Base-by-base conservation (phyloP, 352 stramenopile genomes). In the Pythium folliculosum region DNA sequence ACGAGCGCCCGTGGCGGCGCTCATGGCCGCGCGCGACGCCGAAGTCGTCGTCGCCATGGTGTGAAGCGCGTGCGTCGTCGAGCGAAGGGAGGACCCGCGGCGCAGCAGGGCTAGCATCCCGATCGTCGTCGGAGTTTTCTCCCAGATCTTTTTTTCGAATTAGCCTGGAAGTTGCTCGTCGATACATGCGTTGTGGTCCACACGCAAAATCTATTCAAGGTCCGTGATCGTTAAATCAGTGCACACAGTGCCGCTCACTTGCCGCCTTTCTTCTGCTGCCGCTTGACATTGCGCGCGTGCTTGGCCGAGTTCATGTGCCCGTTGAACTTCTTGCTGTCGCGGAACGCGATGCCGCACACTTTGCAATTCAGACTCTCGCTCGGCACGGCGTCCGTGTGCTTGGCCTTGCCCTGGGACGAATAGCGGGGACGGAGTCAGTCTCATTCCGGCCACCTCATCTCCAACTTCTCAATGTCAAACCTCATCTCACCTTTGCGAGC, bases 221-320 rank as follows among this genome's bases (percentile, higher is more conserved):
- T 47, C 17, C 17, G 40, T 21, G 40, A 47, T 21, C 16, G 16
- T n/a, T 45, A 52, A 23, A 45, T 63, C 40, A 52, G 19, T 52
- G 27, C 27, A 50, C 27, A 22, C 22, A 9, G n/a, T 43, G 37
- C 4, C 14, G 14, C 7, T 38, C 37, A 65, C 35, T 57, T 49
- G 23, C 25, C 21, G 12, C 12, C 44, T 38, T 60, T 64, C 55
- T 70, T 88, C 53, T 83, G 86, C n/a, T 80, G 61, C 22, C 75
- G 71, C 51, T 91, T 91, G 12, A 88, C 78, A 57, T 82, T 84
- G 52, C 86, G 84, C 17, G 84, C 80, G 65, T 95, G 86, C 63
- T 95, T 95, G 49, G 81, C 77, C n/a, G 86, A 92, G 69, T 95
- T 95, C 70, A 92, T 84, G 73, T 95, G 86, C 30, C 78, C 84